Base-by-base conservation (phyloP, 2,329 filamentous ascomycete species). In the Fusarium stilboides region DNA sequence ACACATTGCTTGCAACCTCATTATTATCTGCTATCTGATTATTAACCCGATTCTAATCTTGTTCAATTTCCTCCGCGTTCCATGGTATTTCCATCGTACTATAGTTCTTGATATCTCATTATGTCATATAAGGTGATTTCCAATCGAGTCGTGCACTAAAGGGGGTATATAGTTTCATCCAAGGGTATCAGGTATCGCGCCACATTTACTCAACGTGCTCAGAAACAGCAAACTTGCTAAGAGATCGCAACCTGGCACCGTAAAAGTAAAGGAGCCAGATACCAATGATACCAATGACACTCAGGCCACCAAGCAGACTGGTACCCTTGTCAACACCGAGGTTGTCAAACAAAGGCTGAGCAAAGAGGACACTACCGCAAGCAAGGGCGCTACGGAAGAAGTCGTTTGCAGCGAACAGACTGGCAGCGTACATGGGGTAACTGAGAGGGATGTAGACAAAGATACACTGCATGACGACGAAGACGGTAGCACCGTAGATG, bases 361-460 rank as follows among this genome's bases (percentile, higher is more conserved):
- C 84, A 70, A 90, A 91, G 20, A 91, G 78, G 45, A 91, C 84
- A 26, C 85, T 86, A 0, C 84, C 88, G 52, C 86, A 88, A 8
- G 89, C 89, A 5, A 91, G 78, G 3, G 87, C 84, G 31, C 82
- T 84, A 40, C 87, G 82, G 76, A 86, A 84, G 75, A 89, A 86
- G 78, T 89, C 87, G 72, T 89, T 90, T 8, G 82, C 87, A 1
- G 88, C 87, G 72, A 90, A 89, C 22, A 90, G 78, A 49, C 82
- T 85, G 37, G 88, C 87, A 1, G 87, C 86, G 72, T 88, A 88
- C 68, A 81, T 79, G 6, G 86, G 86, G 70, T 88, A 88, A 52
- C 79, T 82, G 20, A 88, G 79, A 1, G 86, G 85, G 17, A 89
- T 83, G 77, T 89, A 89, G 67, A 88, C 80, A 73, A 89, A 89